Conservation (phyloP, 1,139 yeast species). For the Taphrina flavorubra region DNA sequence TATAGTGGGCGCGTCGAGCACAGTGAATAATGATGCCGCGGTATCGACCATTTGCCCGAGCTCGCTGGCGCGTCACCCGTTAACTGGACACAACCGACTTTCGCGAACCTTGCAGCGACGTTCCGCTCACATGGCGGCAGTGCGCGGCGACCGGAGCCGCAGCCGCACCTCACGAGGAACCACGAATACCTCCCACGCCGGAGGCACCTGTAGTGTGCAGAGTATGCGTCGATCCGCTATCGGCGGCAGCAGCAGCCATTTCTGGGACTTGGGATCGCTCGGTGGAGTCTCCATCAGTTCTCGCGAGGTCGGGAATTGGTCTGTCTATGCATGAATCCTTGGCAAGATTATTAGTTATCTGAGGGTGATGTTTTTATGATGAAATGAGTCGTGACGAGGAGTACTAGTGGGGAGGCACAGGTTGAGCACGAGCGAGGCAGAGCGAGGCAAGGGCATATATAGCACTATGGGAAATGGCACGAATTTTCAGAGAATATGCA, state of each 20-base stretch:
- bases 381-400: neutral
- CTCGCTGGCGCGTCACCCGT: conserved; percentile 1
- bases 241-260: conserved; percentile 5
- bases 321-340: conserved; percentile 2
- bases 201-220: conserved; percentile 20
- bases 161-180: conserved; percentile 14
- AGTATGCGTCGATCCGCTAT: conserved; percentile 18
- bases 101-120: neutral
- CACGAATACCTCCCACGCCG: neutral
- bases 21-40: neutral
- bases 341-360: neutral
- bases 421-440: neutral
- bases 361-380: neutral
- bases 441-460: neutral
- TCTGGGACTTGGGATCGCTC: conserved; percentile 24
- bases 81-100: neutral
- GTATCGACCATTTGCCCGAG: neutral
- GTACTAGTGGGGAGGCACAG: neutral
- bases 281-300: conserved; percentile 19
- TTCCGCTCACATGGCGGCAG: too few species aligned
- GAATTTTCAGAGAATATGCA: too few species aligned
- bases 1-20: neutral
- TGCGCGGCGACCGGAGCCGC: conserved; percentile 6
- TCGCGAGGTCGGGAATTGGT: conserved; percentile 28
- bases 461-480: neutral